Conservation (phyloP, 352 stramenopile species). For the Peronospora belbahrii region DNA sequence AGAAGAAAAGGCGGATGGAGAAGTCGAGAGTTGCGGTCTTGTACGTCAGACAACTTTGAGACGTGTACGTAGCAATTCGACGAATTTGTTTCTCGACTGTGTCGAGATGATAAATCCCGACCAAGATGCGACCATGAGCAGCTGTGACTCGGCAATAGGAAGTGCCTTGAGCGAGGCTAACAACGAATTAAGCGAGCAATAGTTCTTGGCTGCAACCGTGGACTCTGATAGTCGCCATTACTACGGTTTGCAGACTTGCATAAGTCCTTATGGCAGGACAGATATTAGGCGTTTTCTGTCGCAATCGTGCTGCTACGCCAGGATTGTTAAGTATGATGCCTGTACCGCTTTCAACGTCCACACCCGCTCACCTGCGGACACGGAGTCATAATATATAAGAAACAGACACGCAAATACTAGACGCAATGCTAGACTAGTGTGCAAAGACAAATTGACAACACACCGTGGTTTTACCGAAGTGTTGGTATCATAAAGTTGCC, state of each 20-base stretch:
- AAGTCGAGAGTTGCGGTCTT: slow-evolving; percentile 53
- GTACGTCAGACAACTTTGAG: slow-evolving; percentile 16
- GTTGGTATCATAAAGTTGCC: too few species aligned
- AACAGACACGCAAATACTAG: too few species aligned
- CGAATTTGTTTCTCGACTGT: slow-evolving; percentile 79
- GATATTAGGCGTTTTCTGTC: neutral
- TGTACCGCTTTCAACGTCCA: too few species aligned
- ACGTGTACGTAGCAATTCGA: slow-evolving; percentile 61
- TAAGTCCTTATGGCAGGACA: slow-evolving; percentile 21
- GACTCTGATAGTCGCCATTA: slow-evolving; percentile 17
- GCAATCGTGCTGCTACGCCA: neutral
- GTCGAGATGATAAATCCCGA: slow-evolving; percentile 58
- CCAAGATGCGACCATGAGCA: slow-evolving; percentile 7
- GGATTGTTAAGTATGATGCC: slow-evolving; percentile 5
- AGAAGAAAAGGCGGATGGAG: slow-evolving; percentile 12
- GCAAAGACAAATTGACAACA: too few species aligned
- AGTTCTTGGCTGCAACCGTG: slow-evolving; percentile 10
- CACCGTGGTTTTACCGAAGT: too few species aligned
- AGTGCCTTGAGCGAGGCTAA: slow-evolving; percentile 20
- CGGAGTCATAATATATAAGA: too few species aligned
- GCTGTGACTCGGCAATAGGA: neutral
- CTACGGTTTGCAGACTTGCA: slow-evolving; percentile 10
- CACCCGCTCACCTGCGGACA: too few species aligned
- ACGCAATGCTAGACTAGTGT: too few species aligned
- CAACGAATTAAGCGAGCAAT: slow-evolving; percentile 21